Percentiles rank a stretch among this genome's conserved stretches.
Evolutionary conservation across 305 asterid genomes (phyloP).

Genomic region (Rubia tinctorum): DNA sequence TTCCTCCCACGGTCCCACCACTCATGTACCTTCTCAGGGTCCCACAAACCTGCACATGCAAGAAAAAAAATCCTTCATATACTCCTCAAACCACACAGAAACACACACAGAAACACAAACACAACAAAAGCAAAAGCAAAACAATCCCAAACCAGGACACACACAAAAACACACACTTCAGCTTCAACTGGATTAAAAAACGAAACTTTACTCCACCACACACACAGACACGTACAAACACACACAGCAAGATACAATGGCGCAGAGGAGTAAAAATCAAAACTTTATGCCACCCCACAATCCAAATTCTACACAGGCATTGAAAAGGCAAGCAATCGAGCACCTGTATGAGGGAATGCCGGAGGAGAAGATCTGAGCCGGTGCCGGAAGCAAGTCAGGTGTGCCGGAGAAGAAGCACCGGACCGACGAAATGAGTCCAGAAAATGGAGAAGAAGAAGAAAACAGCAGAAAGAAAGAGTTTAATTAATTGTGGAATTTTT

Average conservation of each 20-base stretch:
- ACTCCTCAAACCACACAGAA: not conserved
- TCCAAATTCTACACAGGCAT: not conserved
- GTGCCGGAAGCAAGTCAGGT: not conserved
- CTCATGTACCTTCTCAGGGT: not conserved
- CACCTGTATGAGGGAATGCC: not conserved
- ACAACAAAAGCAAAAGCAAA: not conserved
- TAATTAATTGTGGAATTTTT: not conserved
- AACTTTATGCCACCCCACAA: slow-evolving; percentile 3
- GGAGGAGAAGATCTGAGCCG: not conserved
- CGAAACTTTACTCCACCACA: not conserved
- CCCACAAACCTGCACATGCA: not conserved
- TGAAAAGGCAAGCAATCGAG: not conserved
- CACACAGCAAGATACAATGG: slow-evolving; percentile 1
- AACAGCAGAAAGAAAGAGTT: not conserved
- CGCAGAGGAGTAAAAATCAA: not conserved
- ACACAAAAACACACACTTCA: not conserved
- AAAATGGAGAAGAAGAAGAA: not conserved
- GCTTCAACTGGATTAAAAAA: not conserved
- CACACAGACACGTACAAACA: not conserved
- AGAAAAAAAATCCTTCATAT: not conserved
- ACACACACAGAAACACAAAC: not conserved
- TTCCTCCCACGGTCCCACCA: not conserved
- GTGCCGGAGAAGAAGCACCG: not conserved
- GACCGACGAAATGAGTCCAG: not conserved
- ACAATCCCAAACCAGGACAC: not conserved